Conservation (phyloP, 208 protist genomes). For the Wallacemonas sp. region DNA sequence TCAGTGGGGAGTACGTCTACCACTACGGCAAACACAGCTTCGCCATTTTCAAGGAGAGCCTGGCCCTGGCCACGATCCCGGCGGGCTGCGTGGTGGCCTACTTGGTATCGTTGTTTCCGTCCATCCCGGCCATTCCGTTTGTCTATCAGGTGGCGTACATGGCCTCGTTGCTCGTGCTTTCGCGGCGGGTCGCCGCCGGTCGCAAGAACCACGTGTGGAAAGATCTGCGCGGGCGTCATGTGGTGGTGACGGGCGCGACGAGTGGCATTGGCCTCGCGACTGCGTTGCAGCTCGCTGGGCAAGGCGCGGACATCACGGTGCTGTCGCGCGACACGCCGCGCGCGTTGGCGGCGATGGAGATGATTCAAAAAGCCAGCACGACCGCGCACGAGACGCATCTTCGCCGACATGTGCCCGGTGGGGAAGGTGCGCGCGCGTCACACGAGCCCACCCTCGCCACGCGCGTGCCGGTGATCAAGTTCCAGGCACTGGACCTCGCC, state of each 20-base stretch:
- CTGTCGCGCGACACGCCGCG: slow-evolving; percentile 44
- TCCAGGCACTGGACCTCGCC: slow-evolving; percentile 62
- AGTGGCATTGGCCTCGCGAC: slow-evolving; percentile 76
- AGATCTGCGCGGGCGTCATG: slow-evolving; percentile 53
- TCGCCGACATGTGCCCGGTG: not conserved
- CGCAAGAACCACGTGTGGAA: slow-evolving; percentile 35
- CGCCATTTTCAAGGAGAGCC: slow-evolving; percentile 60
- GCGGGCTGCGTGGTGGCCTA: slow-evolving; percentile 58
- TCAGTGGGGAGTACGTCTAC: slow-evolving; percentile 82
- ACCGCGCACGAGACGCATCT: slow-evolving; percentile 17
- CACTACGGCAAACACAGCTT: slow-evolving; percentile 73
- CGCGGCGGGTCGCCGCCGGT: slow-evolving; percentile 50
- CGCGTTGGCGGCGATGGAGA: slow-evolving; percentile 39
- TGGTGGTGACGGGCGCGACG: slow-evolving; percentile 74
- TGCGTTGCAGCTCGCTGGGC: slow-evolving; percentile 59
- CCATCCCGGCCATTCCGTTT: slow-evolving; percentile 34
- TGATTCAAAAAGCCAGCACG: slow-evolving; percentile 24
- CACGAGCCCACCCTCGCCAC: slow-evolving; percentile 1
- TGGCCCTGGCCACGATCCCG: slow-evolving; percentile 51
- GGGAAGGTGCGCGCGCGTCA: too few relatives aligned
- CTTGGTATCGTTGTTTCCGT: slow-evolving; percentile 32
- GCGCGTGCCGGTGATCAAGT: slow-evolving; percentile 24
- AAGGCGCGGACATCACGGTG: slow-evolving; percentile 74
- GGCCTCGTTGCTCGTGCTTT: slow-evolving; percentile 26
- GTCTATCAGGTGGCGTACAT: slow-evolving; percentile 51